These are phyloP conservation scores for Salvia sclarea DNA, from an alignment of 305 asterid genomes.

Conservation along the genomic window DNA sequence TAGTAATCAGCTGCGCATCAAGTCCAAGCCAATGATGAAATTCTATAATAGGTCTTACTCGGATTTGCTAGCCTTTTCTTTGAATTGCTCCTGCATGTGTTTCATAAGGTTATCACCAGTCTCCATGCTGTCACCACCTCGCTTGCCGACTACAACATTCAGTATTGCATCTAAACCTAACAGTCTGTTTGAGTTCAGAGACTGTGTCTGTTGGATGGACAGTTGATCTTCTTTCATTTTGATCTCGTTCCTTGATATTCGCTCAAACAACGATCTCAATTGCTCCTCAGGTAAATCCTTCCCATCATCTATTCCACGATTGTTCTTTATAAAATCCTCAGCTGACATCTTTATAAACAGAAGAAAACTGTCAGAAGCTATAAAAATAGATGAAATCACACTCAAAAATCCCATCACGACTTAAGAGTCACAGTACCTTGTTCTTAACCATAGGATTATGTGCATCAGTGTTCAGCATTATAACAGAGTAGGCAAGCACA, in stretches of 20 bases:
- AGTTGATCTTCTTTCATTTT: conserved; percentile 97
- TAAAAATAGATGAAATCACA: conserved; percentile 22
- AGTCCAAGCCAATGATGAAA: conserved; percentile 29
- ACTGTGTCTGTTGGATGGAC: conserved; percentile 84
- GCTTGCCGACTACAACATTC: conserved; percentile 83
- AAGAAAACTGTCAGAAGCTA: conserved; percentile 32
- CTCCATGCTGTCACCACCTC: conserved; percentile 85
- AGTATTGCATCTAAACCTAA: conserved; percentile 85
- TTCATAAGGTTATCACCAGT: conserved; percentile 90
- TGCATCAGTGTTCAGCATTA: conserved; percentile 95
- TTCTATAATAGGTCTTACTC: conserved; percentile 66
- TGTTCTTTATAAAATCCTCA: conserved; percentile 93
- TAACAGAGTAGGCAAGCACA: conserved; percentile 98
- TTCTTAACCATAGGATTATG: conserved; percentile 96
- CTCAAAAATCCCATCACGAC: conserved; percentile 14
- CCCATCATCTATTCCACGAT: conserved; percentile 99
- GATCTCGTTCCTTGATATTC: conserved; percentile 93
- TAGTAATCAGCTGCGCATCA: conserved; percentile 24
- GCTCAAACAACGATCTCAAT: conserved; percentile 83
- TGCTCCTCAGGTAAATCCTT: conserved; percentile 93
- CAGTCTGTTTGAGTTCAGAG: conserved; percentile 70
- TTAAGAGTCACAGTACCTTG: conserved; percentile 60
- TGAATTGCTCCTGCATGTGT: conserved; percentile 99
- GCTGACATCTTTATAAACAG: conserved; percentile 76
- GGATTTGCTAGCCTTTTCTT: conserved; percentile 98